These are phyloP conservation scores for Phyllosticta capitalensis DNA, from an alignment of 2,329 filamentous ascomycete genomes.

Conservation along the genomic window DNA sequence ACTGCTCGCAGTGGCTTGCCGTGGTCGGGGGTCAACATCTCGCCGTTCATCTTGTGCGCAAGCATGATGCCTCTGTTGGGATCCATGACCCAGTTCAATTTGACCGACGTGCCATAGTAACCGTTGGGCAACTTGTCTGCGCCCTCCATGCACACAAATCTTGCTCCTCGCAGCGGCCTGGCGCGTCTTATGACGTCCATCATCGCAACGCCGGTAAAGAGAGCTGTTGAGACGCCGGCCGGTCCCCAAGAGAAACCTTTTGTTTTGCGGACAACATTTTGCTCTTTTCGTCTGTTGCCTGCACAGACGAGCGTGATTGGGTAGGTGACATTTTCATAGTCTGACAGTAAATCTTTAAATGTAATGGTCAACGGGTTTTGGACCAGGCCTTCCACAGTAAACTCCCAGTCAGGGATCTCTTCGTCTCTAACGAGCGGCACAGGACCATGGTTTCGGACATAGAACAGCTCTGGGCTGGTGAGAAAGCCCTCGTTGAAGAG, in stretches of 20 bases:
- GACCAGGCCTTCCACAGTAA: slow-evolving; percentile 75
- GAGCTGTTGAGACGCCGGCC: slow-evolving; percentile 73
- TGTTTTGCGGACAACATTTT: slow-evolving; percentile 81
- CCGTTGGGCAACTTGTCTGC: slow-evolving; percentile 84
- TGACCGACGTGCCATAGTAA: slow-evolving; percentile 78
- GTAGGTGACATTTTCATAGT: slow-evolving; percentile 74
- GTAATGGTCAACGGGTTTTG: slow-evolving; percentile 64
- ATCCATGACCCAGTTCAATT: slow-evolving; percentile 82
- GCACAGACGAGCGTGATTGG: slow-evolving; percentile 87
- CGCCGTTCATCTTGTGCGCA: slow-evolving; percentile 85
- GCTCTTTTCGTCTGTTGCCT: slow-evolving; percentile 85
- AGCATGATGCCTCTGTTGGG: slow-evolving; percentile 75
- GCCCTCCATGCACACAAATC: slow-evolving; percentile 84
- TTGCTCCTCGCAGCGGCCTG: slow-evolving; percentile 58
- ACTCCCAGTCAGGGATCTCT: slow-evolving; percentile 69
- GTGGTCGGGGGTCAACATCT: slow-evolving; percentile 70
- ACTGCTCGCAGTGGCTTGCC: slow-evolving; percentile 74
- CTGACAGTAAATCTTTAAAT: slow-evolving; percentile 59
- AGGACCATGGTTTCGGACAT: slow-evolving; percentile 80
- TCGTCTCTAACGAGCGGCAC: slow-evolving; percentile 68
- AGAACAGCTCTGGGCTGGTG: slow-evolving; percentile 80
- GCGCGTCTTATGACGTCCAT: slow-evolving; percentile 60
- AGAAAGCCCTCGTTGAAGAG: slow-evolving; percentile 76
- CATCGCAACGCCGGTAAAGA: slow-evolving; percentile 78
- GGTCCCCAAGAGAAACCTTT: slow-evolving; percentile 94